Base-by-base conservation (phyloP, 495 filamentous ascomycete genomes). In the Penicillium steckii region DNA sequence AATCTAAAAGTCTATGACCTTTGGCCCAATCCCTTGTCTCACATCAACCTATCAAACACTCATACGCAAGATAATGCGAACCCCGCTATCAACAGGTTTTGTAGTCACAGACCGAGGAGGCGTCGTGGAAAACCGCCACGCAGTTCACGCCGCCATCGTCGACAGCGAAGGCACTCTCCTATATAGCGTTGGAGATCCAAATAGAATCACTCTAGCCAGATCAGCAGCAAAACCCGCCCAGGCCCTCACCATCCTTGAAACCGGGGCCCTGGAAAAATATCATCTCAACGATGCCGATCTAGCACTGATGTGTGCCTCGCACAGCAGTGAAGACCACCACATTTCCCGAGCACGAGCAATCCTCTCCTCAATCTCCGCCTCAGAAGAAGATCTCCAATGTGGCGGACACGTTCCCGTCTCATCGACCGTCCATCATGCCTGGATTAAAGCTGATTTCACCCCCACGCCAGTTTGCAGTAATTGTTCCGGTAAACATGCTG, bases 151-250 rank as follows among this genome's bases (percentile, higher is more conserved):
- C 15, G 68, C 72, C 8, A 37, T 77, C 2, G 56, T 62, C 15
- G 66, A 73, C 29, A 46, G 60, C 8, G 59, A 54, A 3, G 65
- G 72, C 33, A 51, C 48, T 3, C 48, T 74, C 1, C 60, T 76
- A 8, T 70, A 62, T 40, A 44, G 52, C 9, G 61, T 74, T 4
- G 73, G 73, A 8, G 56, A 77, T 42, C 67, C 74, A 2, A 46
- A 51, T 3, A 61, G 72, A 15, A 24, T 71, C 8, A 77, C 73
- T 0, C 60, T 75, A 8, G 56, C 61, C 15, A 67, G 73, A 12
- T 77, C 73, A 8, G 65, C 70, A 0, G 72, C 73, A 10, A 77
- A 77, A 44, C 74, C 73, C 0, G 59, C 61, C 0, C 73, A 77
- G 47, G 67, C 68, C 2, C 56, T 73, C 3, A 66, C 68, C 8